These are phyloP conservation scores for Lagenidium sp. DNA, from an alignment of 352 stramenopile species.

Conservation along the genomic window DNA sequence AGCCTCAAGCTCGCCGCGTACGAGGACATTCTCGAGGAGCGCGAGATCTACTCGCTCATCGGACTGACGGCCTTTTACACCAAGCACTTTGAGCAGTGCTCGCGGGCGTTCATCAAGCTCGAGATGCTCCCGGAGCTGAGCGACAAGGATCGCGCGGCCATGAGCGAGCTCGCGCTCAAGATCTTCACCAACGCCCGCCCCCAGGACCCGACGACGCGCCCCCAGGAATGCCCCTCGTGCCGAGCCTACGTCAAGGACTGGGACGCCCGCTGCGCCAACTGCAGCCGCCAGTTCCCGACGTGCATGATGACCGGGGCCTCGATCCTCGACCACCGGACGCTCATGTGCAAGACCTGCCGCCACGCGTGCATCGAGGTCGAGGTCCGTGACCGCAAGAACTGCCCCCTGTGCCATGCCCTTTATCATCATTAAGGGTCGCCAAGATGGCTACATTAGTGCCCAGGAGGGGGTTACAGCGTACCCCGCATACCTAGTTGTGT, in stretches of 20 bases:
- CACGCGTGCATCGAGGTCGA: conserved; percentile 84
- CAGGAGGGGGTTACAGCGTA: too few species aligned
- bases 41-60: conserved; percentile 92
- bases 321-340: conserved; percentile 65
- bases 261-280: conserved; percentile 76
- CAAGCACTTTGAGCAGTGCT: conserved; percentile 88
- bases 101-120: conserved; percentile 89
- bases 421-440: too few species aligned
- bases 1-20: conserved; percentile 84
- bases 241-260: conserved; percentile 79
- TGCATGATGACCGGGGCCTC: conserved; percentile 74
- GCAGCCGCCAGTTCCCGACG: conserved; percentile 57
- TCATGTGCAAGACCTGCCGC: conserved; percentile 81
- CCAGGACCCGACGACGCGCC: conserved; percentile 70
- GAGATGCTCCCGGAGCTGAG: conserved; percentile 65
- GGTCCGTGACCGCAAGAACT: conserved; percentile 72
- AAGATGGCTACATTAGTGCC: too few species aligned
- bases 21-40: conserved; percentile 88
- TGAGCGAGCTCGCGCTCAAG: conserved; percentile 69
- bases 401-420: conserved; percentile 82
- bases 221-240: conserved; percentile 75
- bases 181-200: conserved; percentile 80
- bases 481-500: too few species aligned
- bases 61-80: conserved; percentile 89
- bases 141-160: conserved; percentile 47